Conservation (phyloP, 352 stramenopile genomes). For the Pilasporangium apinafurcum region DNA sequence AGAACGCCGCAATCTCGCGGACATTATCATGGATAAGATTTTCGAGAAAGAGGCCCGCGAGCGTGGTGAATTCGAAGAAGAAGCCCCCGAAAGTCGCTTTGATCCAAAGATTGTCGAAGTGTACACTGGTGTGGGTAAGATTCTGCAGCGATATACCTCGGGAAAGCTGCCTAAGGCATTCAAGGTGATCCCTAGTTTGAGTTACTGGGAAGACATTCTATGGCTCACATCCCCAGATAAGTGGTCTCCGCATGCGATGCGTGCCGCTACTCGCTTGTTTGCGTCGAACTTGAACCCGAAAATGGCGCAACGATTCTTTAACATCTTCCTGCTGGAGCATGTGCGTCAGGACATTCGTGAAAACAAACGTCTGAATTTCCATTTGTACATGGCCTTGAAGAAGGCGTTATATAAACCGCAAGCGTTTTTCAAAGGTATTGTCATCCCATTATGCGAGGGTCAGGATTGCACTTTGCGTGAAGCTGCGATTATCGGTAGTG, state of each 20-base stretch:
- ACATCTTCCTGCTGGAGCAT: conserved; percentile 96
- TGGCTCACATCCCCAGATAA: conserved; percentile 97
- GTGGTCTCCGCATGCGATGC: conserved; percentile 99
- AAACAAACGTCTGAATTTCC: conserved; percentile 99
- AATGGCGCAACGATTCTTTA: conserved; percentile 99
- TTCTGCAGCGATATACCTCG: conserved; percentile 95
- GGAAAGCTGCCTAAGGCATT: conserved; percentile 99
- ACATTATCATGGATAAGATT: conserved; percentile 99
- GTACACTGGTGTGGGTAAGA: conserved; percentile 98
- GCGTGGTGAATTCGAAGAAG: conserved; percentile 72
- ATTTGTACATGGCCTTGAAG: conserved; percentile 98
- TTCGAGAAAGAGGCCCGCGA: conserved; percentile 92
- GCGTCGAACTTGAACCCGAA: conserved; percentile 99
- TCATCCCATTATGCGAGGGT: conserved; percentile 95
- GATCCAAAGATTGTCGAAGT: conserved; percentile 97
- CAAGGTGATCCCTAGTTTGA: conserved; percentile 98
- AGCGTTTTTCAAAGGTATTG: conserved; percentile 99
- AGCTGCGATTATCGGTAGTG: conserved; percentile 96
- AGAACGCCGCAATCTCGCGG: conserved; percentile 91
- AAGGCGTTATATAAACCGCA: conserved; percentile 99
- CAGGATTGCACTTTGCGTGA: conserved; percentile 95
- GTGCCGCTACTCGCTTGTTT: conserved; percentile 96
- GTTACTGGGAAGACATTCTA: conserved; percentile 98
- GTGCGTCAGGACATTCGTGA: conserved; percentile 95
- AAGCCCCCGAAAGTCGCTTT: conserved; percentile 59